Percentiles rank a stretch among this genome's conserved stretches.
These are phyloP conservation scores for Aureobasidium namibiae DNA, from an alignment of 2,329 filamentous ascomycete species.

Conservation along the genomic window DNA sequence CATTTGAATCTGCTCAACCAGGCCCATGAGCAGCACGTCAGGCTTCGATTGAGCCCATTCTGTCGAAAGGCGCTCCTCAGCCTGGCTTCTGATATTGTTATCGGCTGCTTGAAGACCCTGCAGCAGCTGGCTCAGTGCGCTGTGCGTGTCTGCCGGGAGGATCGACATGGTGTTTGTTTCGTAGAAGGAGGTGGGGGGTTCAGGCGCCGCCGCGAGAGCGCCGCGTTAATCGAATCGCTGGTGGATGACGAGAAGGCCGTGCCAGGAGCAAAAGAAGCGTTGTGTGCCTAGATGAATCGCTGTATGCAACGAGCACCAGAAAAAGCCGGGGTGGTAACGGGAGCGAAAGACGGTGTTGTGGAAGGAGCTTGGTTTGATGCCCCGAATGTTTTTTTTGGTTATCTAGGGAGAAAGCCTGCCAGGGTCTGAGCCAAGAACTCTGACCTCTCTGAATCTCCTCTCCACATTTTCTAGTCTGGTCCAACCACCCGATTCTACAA, in stretches of 20 bases:
- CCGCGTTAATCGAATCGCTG: neutral
- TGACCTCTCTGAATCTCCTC: neutral
- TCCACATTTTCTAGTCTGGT: neutral
- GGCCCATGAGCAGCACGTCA: slow-evolving; percentile 83
- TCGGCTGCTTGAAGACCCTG: slow-evolving; percentile 83
- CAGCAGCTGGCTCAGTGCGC: slow-evolving; percentile 77
- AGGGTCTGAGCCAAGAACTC: neutral
- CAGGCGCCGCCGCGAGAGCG: slow-evolving; percentile 3
- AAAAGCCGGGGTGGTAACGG: neutral
- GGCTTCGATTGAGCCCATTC: slow-evolving; percentile 80
- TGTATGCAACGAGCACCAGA: neutral
- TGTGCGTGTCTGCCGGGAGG: slow-evolving; percentile 73
- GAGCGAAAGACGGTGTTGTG: neutral
- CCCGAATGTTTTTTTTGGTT: slow-evolving; percentile 1
- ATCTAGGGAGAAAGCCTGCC: neutral
- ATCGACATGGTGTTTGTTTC: slow-evolving; percentile 47
- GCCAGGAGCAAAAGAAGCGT: neutral
- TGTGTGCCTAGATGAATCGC: neutral
- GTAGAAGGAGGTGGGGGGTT: neutral
- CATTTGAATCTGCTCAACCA: slow-evolving; percentile 82
- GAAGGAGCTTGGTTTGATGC: neutral
- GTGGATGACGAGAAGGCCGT: neutral
- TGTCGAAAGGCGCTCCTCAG: slow-evolving; percentile 82
- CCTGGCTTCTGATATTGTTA: slow-evolving; percentile 74
- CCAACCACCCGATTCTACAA: neutral